Percentiles rank a stretch among this genome's conserved stretches.
phyloP scores from a whole-genome alignment of 306 rosid genomes.

The Quercus engelmannii region DNA sequence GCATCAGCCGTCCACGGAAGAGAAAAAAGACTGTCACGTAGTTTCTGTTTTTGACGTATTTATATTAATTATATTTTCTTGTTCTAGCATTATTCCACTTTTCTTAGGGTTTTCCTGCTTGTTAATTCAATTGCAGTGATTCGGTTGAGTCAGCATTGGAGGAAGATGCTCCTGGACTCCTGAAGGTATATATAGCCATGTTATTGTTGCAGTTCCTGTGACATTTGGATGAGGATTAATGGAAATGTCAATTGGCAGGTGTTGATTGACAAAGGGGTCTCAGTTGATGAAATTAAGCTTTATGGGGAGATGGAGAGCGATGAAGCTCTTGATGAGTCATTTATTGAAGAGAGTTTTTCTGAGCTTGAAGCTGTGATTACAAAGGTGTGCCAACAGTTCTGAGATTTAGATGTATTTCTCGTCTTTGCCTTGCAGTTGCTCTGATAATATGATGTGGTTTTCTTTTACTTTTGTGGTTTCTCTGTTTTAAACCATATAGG shows the following conservation, averaged over 20 bases:
- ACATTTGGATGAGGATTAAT: conserved; percentile 28
- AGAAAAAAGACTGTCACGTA: conserved; percentile 86
- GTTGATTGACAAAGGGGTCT: conserved; percentile 67
- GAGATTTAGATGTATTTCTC: conserved; percentile 10
- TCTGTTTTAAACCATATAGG: background rate
- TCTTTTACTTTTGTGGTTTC: background rate
- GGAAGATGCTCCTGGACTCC: conserved; percentile 98
- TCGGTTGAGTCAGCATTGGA: conserved; percentile 76
- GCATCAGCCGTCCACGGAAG: conserved; percentile 41
- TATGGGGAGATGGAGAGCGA: conserved; percentile 63
- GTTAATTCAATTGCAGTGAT: conserved; percentile 53
- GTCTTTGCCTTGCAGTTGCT: conserved; percentile 17
- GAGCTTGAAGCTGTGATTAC: conserved; percentile 73
- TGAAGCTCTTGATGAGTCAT: conserved; percentile 69
- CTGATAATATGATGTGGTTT: background rate
- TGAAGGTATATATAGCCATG: conserved; percentile 53
- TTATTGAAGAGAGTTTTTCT: conserved; percentile 60
- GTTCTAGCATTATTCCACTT: conserved; percentile 3
- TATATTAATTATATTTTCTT: background rate
- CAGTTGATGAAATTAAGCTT: conserved; percentile 77
- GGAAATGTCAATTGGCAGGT: conserved; percentile 51
- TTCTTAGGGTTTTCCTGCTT: conserved; percentile 10
- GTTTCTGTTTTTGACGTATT: conserved; percentile 5
- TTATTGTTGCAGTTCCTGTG: conserved; percentile 23
- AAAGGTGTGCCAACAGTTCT: conserved; percentile 47